Percentiles rank a stretch among this genome's conserved stretches.
Conservation (phyloP, 345 rosid genomes). For the Gossypium stocksii region DNA sequence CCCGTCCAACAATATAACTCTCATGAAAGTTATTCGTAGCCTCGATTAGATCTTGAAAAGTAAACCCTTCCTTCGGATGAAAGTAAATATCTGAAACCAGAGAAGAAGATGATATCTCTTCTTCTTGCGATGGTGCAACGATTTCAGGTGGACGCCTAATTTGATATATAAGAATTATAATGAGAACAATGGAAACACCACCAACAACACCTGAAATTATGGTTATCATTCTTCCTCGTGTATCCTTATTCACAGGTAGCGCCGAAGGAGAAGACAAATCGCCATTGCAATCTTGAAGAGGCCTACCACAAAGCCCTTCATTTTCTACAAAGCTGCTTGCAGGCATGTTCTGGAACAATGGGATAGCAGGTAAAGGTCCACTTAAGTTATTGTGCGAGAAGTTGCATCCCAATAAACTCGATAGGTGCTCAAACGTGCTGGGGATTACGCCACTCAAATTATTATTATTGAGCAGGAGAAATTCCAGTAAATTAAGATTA, state of each 20-base stretch:
- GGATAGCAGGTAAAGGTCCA: constrained; percentile 58
- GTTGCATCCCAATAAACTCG: constrained; percentile 80
- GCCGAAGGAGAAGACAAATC: constrained; percentile 32
- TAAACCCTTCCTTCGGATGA: constrained; percentile 75
- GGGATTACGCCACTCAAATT: constrained; percentile 76
- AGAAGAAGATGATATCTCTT: constrained; percentile 28
- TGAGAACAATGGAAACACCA: constrained; percentile 69
- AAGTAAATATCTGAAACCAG: constrained; percentile 68
- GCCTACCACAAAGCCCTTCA: constrained; percentile 73
- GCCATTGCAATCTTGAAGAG: constrained; percentile 43
- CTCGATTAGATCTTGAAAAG: constrained; percentile 72
- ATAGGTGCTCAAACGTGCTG: constrained; percentile 48
- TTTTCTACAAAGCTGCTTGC: constrained; percentile 60
- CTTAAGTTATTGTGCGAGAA: constrained; percentile 75
- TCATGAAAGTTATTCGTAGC: constrained; percentile 73
- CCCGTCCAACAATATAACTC: constrained; percentile 69
- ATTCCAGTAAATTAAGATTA: constrained; percentile 59
- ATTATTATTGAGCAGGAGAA: constrained; percentile 69
- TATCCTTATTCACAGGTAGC: constrained; percentile 23
- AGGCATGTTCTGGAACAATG: constrained; percentile 58
- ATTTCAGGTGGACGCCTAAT: constrained; percentile 42
- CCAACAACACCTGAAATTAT: constrained; percentile 55
- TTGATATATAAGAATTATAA: constrained; percentile 51
- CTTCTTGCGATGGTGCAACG: constrained; percentile 43
- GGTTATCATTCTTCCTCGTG: constrained; percentile 54